Base-by-base conservation (phyloP, 2,329 filamentous ascomycete genomes). In the Cladorrhinum sp. region DNA sequence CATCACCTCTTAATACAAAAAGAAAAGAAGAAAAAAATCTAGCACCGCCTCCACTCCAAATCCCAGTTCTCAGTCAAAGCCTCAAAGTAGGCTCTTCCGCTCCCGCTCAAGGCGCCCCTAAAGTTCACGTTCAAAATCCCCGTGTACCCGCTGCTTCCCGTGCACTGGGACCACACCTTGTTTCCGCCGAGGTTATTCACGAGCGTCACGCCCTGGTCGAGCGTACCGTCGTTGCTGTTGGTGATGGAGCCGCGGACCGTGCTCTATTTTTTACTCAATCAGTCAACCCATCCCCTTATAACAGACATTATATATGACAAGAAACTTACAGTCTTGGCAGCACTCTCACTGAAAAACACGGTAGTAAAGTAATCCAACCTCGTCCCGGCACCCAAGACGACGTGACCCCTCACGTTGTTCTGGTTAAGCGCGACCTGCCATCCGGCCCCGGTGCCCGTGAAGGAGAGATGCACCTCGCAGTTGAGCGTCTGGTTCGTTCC, bases 111-210 rank as follows among this genome's bases (percentile, higher is more conserved):
- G 3, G 71, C 73, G 54, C 73, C 71, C 60, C 75, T 71, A 69
- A 76, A 76, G 68, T 77, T 76, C 71, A 77, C 71, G 64, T 77
- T 76, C 45, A 77, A 67, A 53, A 76, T 71, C 22, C 75, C 75
- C 36, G 74, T 69, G 65, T 66, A 68, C 36, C 74, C 74, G 54
- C 68, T 65, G 55, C 61, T 63, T 23, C 60, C 64, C 8, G 69
- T 71, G 69, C 75, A 77, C 10, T 69, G 67, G 22, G 74, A 75
- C 73, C 74, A 77, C 12, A 70, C 71, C 52, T 71, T 66, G 48
- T 57, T 59, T 55, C 25, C 57, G 18, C 66, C 67, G 45, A 70
- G 69, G 24, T 68, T 62, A 57, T 65, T 66, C 62, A 67, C 70
- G 24, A 73, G 67, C n/a, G 69, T 69, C 18, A 73, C 65, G 51